Percentiles rank a stretch among this genome's conserved stretches.
These are phyloP conservation scores for Glomus cerebriforme DNA, from an alignment of 192 early-diverging fungal genomes.

Conservation along the genomic window DNA sequence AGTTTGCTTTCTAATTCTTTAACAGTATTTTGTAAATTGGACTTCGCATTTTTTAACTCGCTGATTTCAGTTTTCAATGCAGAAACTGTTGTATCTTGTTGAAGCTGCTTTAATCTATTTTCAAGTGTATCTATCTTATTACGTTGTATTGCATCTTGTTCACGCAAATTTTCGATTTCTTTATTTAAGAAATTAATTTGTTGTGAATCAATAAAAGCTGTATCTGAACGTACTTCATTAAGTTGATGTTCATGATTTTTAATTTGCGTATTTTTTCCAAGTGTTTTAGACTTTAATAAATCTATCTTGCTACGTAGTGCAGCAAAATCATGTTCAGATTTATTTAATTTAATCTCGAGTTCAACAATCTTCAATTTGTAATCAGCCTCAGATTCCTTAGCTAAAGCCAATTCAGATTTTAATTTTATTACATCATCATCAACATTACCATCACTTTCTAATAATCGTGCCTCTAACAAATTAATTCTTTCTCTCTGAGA, in stretches of 20 bases:
- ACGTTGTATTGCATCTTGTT: neutral
- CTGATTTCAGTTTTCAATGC: neutral
- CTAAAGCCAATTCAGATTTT: neutral
- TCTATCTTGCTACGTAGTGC: neutral
- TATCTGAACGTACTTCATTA: neutral
- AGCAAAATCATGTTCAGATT: neutral
- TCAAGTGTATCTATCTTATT: conserved; percentile 6
- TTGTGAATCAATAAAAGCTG: neutral
- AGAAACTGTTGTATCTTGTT: neutral
- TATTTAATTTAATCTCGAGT: conserved; percentile 3
- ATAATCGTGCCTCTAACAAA: neutral
- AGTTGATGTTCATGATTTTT: neutral
- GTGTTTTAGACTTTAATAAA: neutral
- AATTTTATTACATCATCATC: neutral
- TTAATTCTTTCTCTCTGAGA: conserved; percentile 8
- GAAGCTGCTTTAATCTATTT: neutral
- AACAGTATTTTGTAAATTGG: neutral
- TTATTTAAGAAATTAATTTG: neutral
- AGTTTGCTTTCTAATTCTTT: conserved; percentile 18
- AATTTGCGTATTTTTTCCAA: neutral
- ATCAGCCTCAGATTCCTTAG: neutral
- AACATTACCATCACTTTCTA: neutral
- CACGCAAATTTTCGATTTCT: neutral
- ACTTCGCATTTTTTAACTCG: neutral
- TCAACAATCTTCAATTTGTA: neutral